Conservation (phyloP, 2,329 filamentous ascomycete genomes). For the Fusarium sp. region DNA sequence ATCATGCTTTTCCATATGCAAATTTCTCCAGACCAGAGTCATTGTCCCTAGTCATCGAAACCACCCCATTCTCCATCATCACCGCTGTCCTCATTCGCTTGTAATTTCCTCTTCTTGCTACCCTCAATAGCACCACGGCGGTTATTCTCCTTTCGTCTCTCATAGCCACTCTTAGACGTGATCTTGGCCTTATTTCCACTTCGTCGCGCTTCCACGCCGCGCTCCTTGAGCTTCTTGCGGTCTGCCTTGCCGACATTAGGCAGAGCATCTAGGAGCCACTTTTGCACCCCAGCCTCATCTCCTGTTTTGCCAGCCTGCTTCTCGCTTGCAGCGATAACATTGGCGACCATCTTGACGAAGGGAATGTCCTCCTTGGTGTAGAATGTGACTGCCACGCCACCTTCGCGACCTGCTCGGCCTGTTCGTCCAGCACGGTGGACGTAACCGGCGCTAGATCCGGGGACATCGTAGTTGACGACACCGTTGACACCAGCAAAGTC, state of each 20-base stretch:
- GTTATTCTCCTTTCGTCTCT: slow-evolving; percentile 76
- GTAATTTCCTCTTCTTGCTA: slow-evolving; percentile 66
- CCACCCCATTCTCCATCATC: slow-evolving; percentile 60
- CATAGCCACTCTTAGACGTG: slow-evolving; percentile 83
- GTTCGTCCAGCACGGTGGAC: slow-evolving; percentile 94
- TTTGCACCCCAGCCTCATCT: slow-evolving; percentile 72
- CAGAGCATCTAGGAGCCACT: slow-evolving; percentile 89
- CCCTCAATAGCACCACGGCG: slow-evolving; percentile 70
- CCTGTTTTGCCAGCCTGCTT: slow-evolving; percentile 70
- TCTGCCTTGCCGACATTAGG: slow-evolving; percentile 87
- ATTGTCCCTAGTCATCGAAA: slow-evolving; percentile 50
- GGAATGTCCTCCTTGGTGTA: slow-evolving; percentile 97
- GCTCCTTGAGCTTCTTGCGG: slow-evolving; percentile 82
- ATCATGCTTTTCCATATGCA: neutral
- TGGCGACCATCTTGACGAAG: slow-evolving; percentile 89
- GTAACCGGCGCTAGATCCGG: slow-evolving; percentile 88
- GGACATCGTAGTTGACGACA: slow-evolving; percentile 97
- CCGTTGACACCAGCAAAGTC: slow-evolving; percentile 96
- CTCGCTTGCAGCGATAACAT: slow-evolving; percentile 88
- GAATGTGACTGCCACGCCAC: slow-evolving; percentile 90
- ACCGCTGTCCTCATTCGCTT: slow-evolving; percentile 41
- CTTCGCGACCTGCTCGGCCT: slow-evolving; percentile 85
- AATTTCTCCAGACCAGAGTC: neutral
- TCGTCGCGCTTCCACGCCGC: slow-evolving; percentile 80
- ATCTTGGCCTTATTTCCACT: slow-evolving; percentile 70